phyloP scores from a whole-genome alignment of 441 rosid genomes.

The Gossypium schwendimanii region DNA sequence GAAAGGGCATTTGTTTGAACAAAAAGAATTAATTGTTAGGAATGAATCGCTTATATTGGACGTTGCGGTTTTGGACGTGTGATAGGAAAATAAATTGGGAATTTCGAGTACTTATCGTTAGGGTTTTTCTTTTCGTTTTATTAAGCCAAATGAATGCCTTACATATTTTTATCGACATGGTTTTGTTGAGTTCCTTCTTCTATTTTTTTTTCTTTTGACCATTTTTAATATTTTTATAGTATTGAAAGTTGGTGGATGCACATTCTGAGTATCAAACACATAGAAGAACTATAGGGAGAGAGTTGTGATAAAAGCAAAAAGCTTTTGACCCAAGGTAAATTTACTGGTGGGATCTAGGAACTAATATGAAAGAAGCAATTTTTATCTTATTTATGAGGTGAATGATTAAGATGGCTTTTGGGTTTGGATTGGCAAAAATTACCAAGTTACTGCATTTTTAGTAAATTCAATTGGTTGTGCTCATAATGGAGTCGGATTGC shows the following conservation, averaged over 20 bases:
- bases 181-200: too few relatives aligned
- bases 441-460: slow-evolving; percentile 4
- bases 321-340: background rate
- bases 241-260: background rate
- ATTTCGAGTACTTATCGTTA: background rate
- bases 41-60: background rate
- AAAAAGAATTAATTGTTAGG: background rate
- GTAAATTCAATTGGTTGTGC: slow-evolving; percentile 1
- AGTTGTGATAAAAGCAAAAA: background rate
- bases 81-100: background rate
- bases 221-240: background rate
- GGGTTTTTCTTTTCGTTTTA: background rate
- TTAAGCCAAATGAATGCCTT: background rate
- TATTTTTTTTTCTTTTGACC: background rate
- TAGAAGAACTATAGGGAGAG: background rate
- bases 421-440: background rate
- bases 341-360: background rate
- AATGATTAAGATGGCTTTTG: background rate
- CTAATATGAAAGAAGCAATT: background rate
- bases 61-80: background rate
- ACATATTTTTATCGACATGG: background rate
- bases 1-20: background rate
- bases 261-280: background rate
- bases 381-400: background rate
- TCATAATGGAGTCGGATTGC: slow-evolving; percentile 14